Base-by-base conservation (phyloP, 2,329 filamentous ascomycete genomes). In the Fusarium equiseti region DNA sequence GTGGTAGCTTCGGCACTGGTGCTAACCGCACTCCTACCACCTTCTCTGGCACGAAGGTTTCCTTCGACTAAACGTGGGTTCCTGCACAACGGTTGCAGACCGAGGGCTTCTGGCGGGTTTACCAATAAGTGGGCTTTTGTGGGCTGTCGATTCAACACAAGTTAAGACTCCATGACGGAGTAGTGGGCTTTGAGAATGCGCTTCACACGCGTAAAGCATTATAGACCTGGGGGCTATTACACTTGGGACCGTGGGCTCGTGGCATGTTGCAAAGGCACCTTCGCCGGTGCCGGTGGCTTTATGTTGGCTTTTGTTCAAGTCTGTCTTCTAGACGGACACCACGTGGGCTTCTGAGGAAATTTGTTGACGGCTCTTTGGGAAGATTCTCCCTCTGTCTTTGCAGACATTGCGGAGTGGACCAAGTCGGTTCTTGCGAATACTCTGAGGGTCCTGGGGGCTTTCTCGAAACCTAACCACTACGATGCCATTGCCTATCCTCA, bases 21-120 rank as follows among this genome's bases (percentile, higher is more conserved):
- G 68, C 68, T 49, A 71, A 71, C 63, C 44, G 63, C 43, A 71
- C 68, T 48, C 68, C 81, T 65, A 80, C 71, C 53, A 50, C 80
- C 59, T 83, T 81, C 77, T 84, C 87, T 82, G 94, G 93, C 82
- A 91, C 89, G 85, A 96, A 95, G 90, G 90, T 89, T 79, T 92
- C 89, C 72, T 93, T 93, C 80, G 81, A 83, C 70, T 82, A 82
- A 84, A 82, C 78, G 79, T 78, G 78, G 78, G 75, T 54, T 63
- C 51, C 69, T 69, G 26, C 56, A 61, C 50, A 60, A 55, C 45
- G 70, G 55, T 70, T 77, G 71, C 77, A 72, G 74, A 76, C 78
- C 77, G 83, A 84, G 83, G 83, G 82, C 80, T 82, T 79, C 80
- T 78, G 78, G 79, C 73, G 79, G 78, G 81, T 77, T 80, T 80